These are phyloP conservation scores for Sporothrix schenckii DNA, from an alignment of 2,329 filamentous ascomycete species.

Conservation along the genomic window DNA sequence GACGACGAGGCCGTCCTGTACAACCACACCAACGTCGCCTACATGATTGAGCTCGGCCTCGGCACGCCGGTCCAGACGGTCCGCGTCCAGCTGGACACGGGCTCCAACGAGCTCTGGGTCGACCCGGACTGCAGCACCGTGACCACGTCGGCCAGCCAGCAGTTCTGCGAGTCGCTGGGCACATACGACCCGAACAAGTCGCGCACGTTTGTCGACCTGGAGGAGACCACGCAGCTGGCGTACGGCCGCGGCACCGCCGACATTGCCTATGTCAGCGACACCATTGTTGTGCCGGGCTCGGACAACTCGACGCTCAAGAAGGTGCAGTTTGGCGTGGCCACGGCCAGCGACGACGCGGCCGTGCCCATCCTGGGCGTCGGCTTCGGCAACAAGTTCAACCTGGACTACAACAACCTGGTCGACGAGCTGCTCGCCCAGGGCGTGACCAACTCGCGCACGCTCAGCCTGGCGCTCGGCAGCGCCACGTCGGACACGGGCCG, in stretches of 20 bases:
- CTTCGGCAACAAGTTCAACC: slow-evolving; percentile 51
- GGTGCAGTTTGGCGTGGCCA: slow-evolving; percentile 64
- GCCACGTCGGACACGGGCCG: slow-evolving; percentile 33
- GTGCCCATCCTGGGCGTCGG: slow-evolving; percentile 70
- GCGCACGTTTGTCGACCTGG: slow-evolving; percentile 40
- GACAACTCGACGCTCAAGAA: slow-evolving; percentile 47
- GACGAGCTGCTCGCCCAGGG: slow-evolving; percentile 52
- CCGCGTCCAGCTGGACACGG: slow-evolving; percentile 57
- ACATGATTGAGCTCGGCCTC: slow-evolving; percentile 45
- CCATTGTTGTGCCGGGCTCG: slow-evolving; percentile 41
- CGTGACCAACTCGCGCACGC: slow-evolving; percentile 48
- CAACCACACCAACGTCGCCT: slow-evolving; percentile 34
- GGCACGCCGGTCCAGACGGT: slow-evolving; percentile 55
- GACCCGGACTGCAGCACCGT: slow-evolving; percentile 60
- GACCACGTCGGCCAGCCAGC: slow-evolving; percentile 38
- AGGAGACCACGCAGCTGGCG: slow-evolving; percentile 43
- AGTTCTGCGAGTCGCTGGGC: slow-evolving; percentile 49
- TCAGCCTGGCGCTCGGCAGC: slow-evolving; percentile 44
- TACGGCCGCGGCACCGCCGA: slow-evolving; percentile 53
- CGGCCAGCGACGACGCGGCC: slow-evolving; percentile 48
- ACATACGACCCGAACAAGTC: slow-evolving; percentile 47
- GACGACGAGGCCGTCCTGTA: slow-evolving; percentile 31
- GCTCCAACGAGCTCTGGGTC: slow-evolving; percentile 60
- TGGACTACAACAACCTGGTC: slow-evolving; percentile 51
- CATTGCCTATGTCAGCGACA: slow-evolving; percentile 49